A percentile compares a stretch with the other conserved stretches of the same genome.
phyloP scores from a whole-genome alignment of 257 asterid genomes.

The Lavandula angustifolia region DNA sequence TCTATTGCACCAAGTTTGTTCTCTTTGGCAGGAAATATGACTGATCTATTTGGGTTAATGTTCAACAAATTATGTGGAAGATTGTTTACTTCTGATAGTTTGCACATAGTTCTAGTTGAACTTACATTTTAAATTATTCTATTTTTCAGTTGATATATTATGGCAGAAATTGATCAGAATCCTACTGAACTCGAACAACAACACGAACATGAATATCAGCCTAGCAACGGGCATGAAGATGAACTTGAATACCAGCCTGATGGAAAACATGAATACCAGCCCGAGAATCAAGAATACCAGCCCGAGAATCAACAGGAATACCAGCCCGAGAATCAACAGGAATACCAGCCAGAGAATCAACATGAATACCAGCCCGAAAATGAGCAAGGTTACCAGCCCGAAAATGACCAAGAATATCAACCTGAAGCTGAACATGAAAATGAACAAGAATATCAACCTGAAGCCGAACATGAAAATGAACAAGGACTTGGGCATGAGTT shows the following conservation, averaged over 20 bases:
- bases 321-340: conserved; percentile 17
- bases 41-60: background rate
- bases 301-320: conserved; percentile 16
- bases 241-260: conserved; percentile 27
- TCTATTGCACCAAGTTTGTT: background rate
- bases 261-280: conserved; percentile 24
- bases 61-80: background rate
- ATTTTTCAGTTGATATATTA: conserved; percentile 23
- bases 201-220: conserved; percentile 30
- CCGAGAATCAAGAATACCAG: conserved; percentile 19
- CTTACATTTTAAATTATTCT: conserved; percentile 11
- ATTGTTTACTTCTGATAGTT: background rate
- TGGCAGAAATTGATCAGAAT: conserved; percentile 37
- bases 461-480: conserved; percentile 21
- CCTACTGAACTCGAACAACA: conserved; percentile 28
- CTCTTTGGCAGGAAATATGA: conserved; percentile 5
- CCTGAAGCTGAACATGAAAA: conserved; percentile 21
- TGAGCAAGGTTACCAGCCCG: conserved; percentile 21
- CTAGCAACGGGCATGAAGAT: conserved; percentile 25
- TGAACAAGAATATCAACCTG: conserved; percentile 19
- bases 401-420: conserved; percentile 26
- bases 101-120: background rate
- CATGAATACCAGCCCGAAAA: conserved; percentile 10
- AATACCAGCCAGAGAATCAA: conserved; percentile 28
- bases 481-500: conserved; percentile 23